Conservation (phyloP, 176 grass and related monocot species). For the Thalia dealbata region DNA sequence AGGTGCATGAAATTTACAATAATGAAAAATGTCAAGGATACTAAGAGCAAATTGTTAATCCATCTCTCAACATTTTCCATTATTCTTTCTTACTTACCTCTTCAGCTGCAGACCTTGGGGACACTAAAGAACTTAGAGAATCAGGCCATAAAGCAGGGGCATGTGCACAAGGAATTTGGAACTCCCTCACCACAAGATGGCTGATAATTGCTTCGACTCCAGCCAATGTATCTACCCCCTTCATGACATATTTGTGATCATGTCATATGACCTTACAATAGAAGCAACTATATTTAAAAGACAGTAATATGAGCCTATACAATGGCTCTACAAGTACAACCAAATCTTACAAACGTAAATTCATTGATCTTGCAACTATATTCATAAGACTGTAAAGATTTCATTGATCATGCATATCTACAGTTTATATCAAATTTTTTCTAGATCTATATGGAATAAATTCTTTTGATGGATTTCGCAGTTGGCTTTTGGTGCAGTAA, state of each 20-base stretch:
- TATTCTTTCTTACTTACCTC: slow-evolving; percentile 37
- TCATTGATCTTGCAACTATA: too few relatives aligned
- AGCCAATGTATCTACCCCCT: slow-evolving; percentile 85
- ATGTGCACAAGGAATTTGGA: slow-evolving; percentile 87
- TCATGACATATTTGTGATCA: slow-evolving; percentile 12
- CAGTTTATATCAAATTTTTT: not conserved
- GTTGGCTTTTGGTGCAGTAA: not conserved
- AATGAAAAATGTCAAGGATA: not conserved
- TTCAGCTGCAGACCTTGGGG: slow-evolving; percentile 79
- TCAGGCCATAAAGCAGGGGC: slow-evolving; percentile 56
- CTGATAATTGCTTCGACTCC: slow-evolving; percentile 90
- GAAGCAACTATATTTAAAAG: not conserved
- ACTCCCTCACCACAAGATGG: slow-evolving; percentile 83
- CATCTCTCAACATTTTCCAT: not conserved
- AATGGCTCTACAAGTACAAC: not conserved
- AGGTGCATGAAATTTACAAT: not conserved
- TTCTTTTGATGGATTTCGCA: not conserved
- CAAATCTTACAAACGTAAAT: not conserved
- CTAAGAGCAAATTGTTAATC: not conserved
- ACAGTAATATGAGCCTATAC: not conserved
- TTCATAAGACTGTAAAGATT: not conserved
- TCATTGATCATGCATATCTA: not conserved
- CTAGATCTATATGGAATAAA: not conserved
- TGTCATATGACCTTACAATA: not conserved
- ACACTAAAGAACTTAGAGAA: slow-evolving; percentile 45